These are phyloP conservation scores for Gracilaria gracilis DNA, from an alignment of 23 red algal genomes.

Conservation along the genomic window DNA sequence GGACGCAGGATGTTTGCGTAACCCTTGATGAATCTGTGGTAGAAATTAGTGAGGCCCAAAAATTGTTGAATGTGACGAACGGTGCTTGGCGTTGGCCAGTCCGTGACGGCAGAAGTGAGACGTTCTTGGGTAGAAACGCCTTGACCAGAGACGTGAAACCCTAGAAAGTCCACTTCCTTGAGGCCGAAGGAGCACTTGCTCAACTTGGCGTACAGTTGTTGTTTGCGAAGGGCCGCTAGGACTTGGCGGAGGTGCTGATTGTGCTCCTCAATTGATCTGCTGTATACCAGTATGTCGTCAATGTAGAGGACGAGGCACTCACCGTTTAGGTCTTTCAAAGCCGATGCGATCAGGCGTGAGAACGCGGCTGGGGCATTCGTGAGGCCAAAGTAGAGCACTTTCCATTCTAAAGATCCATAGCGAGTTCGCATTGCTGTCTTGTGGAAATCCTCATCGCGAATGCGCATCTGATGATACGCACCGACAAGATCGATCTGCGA, in stretches of 20 bases:
- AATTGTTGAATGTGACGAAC: not conserved
- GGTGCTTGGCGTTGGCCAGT: not conserved
- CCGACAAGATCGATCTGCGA: conserved; percentile 31
- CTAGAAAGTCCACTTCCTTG: conserved; percentile 1
- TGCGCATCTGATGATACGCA: conserved; percentile 33
- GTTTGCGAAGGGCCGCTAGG: not conserved
- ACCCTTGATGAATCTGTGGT: conserved; percentile 16
- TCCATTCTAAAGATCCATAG: conserved; percentile 38
- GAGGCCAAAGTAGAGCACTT: conserved; percentile 8
- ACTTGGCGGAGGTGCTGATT: not conserved
- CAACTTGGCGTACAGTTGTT: no score
- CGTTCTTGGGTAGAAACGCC: not conserved
- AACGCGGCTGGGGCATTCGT: conserved; percentile 28
- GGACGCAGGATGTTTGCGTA: not conserved
- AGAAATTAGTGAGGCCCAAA: conserved; percentile 12
- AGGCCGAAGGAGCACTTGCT: no score
- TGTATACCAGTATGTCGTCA: not conserved
- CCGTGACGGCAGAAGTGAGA: not conserved
- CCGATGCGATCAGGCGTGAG: not conserved
- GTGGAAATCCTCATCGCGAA: not conserved
- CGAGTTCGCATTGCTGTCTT: conserved; percentile 26
- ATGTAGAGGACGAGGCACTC: not conserved
- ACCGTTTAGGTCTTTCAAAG: not conserved
- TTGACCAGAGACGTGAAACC: not conserved
- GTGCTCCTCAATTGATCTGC: not conserved